phyloP scores from a whole-genome alignment of 192 early-diverging fungal genomes.

The Dissophora globulifera region DNA sequence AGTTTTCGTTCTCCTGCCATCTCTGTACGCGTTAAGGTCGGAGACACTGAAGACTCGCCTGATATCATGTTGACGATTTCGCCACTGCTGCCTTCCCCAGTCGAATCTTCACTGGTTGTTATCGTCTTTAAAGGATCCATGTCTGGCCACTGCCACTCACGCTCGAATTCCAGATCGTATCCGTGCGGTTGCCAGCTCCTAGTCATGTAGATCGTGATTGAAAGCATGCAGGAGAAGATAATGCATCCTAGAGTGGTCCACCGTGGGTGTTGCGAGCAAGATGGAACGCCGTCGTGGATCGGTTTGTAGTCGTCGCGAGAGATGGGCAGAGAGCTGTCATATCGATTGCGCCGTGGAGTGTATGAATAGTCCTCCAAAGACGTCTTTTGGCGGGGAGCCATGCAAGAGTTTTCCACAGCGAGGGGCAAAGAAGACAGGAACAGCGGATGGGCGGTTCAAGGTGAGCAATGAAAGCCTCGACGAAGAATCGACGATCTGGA shows the following conservation, averaged over 20 bases:
- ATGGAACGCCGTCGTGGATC: conserved; percentile 1
- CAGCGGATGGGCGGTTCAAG: not conserved
- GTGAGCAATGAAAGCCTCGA: not conserved
- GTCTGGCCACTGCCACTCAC: conserved; percentile 17
- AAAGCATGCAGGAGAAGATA: conserved; percentile 29
- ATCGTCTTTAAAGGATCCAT: conserved; percentile 13
- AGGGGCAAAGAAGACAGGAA: too few species aligned
- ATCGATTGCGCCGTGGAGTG: not conserved
- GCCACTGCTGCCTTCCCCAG: too few species aligned
- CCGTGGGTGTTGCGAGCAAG: conserved; percentile 19
- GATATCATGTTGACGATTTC: too few species aligned
- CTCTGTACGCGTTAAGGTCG: too few species aligned
- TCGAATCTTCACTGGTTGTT: not conserved
- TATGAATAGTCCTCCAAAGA: not conserved
- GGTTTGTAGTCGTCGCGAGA: too few species aligned
- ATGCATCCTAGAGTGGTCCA: conserved; percentile 22
- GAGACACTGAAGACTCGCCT: too few species aligned
- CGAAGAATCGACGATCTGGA: not conserved
- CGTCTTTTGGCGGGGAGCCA: not conserved
- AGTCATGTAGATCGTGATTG: conserved; percentile 14
- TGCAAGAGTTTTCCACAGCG: not conserved
- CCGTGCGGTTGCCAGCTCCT: not conserved
- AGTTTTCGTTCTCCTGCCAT: too few species aligned
- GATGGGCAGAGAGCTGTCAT: too few species aligned
- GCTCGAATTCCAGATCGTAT: not conserved